phyloP scores from a whole-genome alignment of 2,329 filamentous ascomycete genomes.

The Raffaelea ambrosiae region DNA sequence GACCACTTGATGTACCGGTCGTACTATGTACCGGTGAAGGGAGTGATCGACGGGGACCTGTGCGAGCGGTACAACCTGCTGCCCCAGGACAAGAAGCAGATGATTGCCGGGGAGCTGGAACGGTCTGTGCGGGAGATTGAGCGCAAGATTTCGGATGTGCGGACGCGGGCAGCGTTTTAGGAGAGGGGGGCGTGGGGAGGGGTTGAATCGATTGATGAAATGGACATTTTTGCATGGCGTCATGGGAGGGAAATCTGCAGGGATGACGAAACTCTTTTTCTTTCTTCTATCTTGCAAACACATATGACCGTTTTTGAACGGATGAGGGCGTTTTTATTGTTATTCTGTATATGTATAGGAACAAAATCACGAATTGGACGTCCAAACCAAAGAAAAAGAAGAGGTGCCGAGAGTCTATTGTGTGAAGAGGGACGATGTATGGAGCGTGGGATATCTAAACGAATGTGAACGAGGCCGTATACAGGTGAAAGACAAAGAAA shows the following conservation, averaged over 20 bases:
- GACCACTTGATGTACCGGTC: constrained; percentile 94
- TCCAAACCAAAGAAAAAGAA: too few species aligned
- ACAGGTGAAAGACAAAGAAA: too few species aligned
- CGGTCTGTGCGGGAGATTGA: constrained; percentile 89
- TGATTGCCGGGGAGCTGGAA: constrained; percentile 90
- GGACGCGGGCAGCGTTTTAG: constrained; percentile 49
- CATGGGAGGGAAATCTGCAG: background rate
- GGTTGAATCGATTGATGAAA: too few species aligned
- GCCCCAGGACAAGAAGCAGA: constrained; percentile 81
- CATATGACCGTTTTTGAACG: too few species aligned
- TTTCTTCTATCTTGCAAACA: background rate
- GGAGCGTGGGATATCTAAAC: too few species aligned
- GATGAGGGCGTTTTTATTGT: too few species aligned
- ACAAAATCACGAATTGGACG: too few species aligned
- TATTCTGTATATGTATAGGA: too few species aligned
- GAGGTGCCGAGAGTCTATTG: background rate
- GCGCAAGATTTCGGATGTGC: constrained; percentile 75
- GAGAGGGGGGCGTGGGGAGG: background rate
- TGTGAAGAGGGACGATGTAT: too few species aligned
- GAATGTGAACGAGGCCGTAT: too few species aligned
- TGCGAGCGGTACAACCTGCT: constrained; percentile 86
- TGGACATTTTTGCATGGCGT: background rate
- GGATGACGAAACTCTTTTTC: too few species aligned
- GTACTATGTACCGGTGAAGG: constrained; percentile 95
- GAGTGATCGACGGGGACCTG: constrained; percentile 91